Percentiles rank a stretch among this genome's conserved stretches.
Evolutionary conservation across 2,329 filamentous ascomycete genomes (phyloP).

Genomic region (Talaromyces funiculosus): DNA sequence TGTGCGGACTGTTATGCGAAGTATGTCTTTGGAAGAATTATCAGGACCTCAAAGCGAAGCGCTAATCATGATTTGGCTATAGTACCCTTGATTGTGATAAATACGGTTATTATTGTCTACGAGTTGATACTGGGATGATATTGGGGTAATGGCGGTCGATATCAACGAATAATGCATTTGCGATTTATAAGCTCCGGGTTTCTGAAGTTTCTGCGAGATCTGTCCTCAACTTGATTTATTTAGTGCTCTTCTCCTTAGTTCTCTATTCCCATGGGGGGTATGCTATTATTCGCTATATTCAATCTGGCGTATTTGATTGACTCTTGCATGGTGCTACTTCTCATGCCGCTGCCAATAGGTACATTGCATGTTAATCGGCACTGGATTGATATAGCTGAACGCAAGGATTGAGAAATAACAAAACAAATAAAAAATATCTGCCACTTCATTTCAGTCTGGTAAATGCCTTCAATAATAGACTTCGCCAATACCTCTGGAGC

Average conservation of each 20-base stretch:
- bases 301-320: neutral
- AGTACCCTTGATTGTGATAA: slow-evolving; percentile 83
- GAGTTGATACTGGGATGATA: slow-evolving; percentile 65
- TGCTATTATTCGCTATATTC: neutral
- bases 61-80: slow-evolving; percentile 6
- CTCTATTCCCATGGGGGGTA: neutral
- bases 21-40: slow-evolving; percentile 49
- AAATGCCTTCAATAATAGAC: slow-evolving; percentile 9
- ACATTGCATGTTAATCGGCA: neutral
- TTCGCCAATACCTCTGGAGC: slow-evolving; percentile 21
- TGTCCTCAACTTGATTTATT: neutral
- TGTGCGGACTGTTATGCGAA: slow-evolving; percentile 86
- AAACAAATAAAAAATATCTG: no score
- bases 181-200: neutral
- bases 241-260: neutral
- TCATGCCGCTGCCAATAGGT: neutral
- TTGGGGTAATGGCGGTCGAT: neutral
- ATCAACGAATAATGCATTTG: neutral
- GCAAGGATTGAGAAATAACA: neutral
- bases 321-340: neutral
- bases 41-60: neutral
- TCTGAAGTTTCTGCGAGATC: neutral
- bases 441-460: neutral
- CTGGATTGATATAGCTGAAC: neutral
- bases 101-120: slow-evolving; percentile 76